Evolutionary conservation across 306 rosid species (phyloP).

Genomic region (Cucurbita maxima): DNA sequence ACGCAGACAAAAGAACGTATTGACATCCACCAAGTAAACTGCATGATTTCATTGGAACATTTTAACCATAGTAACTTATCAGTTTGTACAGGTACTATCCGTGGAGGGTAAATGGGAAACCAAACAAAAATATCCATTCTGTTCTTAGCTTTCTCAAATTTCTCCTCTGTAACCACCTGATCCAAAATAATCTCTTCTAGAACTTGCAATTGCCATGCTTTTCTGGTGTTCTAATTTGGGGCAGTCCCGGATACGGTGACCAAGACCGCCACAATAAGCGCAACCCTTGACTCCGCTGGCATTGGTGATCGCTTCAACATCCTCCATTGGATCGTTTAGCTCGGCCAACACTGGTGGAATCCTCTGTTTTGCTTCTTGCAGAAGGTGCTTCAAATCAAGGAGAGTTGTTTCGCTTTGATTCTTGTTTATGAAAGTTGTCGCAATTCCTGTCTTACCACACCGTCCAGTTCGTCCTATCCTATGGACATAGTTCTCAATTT

Average conservation of each 20-base stretch:
- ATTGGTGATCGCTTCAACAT: slow-evolving; percentile 44
- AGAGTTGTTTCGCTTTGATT: slow-evolving; percentile 88
- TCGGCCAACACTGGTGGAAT: slow-evolving; percentile 91
- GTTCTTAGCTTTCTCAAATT: slow-evolving; percentile 24
- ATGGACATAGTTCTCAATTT: slow-evolving; percentile 91
- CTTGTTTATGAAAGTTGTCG: slow-evolving; percentile 85
- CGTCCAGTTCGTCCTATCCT: slow-evolving; percentile 92
- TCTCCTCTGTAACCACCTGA: slow-evolving; percentile 91
- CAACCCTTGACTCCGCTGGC: slow-evolving; percentile 86
- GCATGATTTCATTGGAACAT: background rate
- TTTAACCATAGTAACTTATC: background rate
- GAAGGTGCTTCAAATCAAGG: slow-evolving; percentile 82
- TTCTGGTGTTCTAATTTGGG: slow-evolving; percentile 85
- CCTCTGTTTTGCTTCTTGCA: slow-evolving; percentile 96
- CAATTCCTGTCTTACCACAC: slow-evolving; percentile 91
- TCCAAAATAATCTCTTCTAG: slow-evolving; percentile 77
- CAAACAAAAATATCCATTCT: background rate
- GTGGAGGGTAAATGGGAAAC: background rate
- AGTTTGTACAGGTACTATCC: background rate
- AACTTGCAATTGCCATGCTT: slow-evolving; percentile 60
- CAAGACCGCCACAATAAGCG: slow-evolving; percentile 93
- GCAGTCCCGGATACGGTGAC: slow-evolving; percentile 78
- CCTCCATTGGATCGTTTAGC: slow-evolving; percentile 85
- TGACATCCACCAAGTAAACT: background rate
- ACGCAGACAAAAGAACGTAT: background rate